Base-by-base conservation (phyloP, 805 yeast genomes). In the Ogataea corticis region DNA sequence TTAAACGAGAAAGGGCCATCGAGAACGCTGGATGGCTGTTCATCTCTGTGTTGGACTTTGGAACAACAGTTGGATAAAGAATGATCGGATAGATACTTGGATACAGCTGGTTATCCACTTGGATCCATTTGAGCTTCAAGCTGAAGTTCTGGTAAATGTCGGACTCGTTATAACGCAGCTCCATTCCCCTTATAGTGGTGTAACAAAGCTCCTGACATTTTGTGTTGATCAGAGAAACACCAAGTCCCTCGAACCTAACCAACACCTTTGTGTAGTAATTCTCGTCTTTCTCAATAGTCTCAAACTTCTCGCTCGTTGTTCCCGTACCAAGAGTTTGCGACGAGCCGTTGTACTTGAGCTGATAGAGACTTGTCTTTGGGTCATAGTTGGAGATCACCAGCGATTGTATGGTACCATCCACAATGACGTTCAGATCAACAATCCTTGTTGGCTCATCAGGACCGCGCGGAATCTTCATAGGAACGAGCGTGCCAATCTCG, bases 331-430 rank as follows among this genome's bases (percentile, higher is more conserved):
- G 7, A 15, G 52, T 51, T 15, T 44, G 52, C 4, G 67, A 51
- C 3, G 67, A 55, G 3, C 58, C 55, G 29, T 59, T 63, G 34
- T 69, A 47, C 38, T 58, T 63, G 39, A 83, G 59, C 59, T 85
- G 86, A 62, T 89, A 89, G 61, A 88, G 65, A 62, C 96, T 87
- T 5, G 79, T 74, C 2, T 82, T 77, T 6, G 91, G 85, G 55
- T 88, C 94, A 58, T 88, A 88, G 45, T 87, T 83, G 1, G 96
- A 78, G 3, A 94, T 84, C 4, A 89, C 85, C 51, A 94, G 75
- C 0, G 96, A 84, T 65, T 89, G 97, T 1, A 91, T 82, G 0
- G 97, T 96, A 0, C 98, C 99, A 70, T 94, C 98, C 0, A 97
- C 98, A 33, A 89, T 84, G 14, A 94, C 97, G 59, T 90, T 88